A percentile compares a stretch with the other conserved stretches of the same genome.
phyloP scores from a whole-genome alignment of 306 rosid genomes.

The Citrullus amarus region DNA sequence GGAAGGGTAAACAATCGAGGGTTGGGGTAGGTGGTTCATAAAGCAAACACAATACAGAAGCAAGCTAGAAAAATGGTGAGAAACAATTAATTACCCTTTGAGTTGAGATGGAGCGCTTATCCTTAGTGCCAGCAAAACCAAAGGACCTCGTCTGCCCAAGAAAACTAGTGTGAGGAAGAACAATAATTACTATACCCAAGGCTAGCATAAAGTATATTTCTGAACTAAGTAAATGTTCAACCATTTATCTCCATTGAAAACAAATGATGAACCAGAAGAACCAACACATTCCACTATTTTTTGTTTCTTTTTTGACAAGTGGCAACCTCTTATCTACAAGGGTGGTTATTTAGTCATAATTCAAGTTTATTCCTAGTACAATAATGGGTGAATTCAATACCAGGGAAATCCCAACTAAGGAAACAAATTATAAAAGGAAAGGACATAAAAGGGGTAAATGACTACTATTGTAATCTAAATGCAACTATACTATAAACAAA shows the following conservation, averaged over 20 bases:
- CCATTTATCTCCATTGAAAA: neutral
- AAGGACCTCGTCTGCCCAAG: slow-evolving; percentile 68
- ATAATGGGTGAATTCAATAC: no score
- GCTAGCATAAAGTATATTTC: neutral
- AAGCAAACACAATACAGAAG: neutral
- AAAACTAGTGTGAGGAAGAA: neutral
- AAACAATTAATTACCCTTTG: slow-evolving; percentile 58
- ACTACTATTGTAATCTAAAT: no score
- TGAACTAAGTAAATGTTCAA: neutral
- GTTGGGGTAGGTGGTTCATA: neutral
- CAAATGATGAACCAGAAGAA: no score
- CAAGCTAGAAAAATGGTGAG: neutral
- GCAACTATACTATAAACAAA: no score
- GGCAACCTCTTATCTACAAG: no score
- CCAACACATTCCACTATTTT: no score
- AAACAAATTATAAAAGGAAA: no score
- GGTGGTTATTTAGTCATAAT: no score
- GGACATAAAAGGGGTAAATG: no score
- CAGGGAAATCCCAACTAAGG: no score
- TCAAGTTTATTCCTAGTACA: no score
- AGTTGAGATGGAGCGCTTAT: slow-evolving; percentile 80
- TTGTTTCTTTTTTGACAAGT: no score
- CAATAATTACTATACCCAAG: neutral
- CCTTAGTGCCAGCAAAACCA: slow-evolving; percentile 97
- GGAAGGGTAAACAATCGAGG: neutral